These are phyloP conservation scores for Cordyceps sp. DNA, from an alignment of 2,329 filamentous ascomycete species.

Conservation along the genomic window DNA sequence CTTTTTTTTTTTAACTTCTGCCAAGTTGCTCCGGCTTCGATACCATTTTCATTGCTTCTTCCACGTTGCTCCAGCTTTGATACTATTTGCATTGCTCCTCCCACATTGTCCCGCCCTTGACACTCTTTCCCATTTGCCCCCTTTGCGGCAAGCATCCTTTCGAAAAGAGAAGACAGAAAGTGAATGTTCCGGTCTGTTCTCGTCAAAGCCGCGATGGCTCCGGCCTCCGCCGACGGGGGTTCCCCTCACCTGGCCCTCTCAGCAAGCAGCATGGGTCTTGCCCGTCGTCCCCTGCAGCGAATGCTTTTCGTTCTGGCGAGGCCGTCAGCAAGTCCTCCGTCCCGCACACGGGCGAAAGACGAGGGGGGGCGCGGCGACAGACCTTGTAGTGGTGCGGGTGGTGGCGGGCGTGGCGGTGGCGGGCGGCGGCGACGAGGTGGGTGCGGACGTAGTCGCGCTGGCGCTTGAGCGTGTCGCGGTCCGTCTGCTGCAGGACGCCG, in stretches of 20 bases:
- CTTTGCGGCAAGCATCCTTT: background rate
- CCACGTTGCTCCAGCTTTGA: too few relatives aligned
- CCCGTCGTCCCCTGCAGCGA: slow-evolving; percentile 78
- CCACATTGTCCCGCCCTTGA: background rate
- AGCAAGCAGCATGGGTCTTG: slow-evolving; percentile 82
- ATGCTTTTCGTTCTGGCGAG: slow-evolving; percentile 53
- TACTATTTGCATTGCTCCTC: too few relatives aligned
- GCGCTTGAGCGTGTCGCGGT: slow-evolving; percentile 51
- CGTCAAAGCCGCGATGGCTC: too few relatives aligned
- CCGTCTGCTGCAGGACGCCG: slow-evolving; percentile 55
- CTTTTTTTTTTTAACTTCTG: too few relatives aligned
- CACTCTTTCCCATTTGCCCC: background rate
- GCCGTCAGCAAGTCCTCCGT: too few relatives aligned
- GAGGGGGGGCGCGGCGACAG: too few relatives aligned
- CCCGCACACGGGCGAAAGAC: too few relatives aligned
- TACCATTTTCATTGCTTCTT: too few relatives aligned
- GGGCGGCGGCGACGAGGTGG: slow-evolving; percentile 34
- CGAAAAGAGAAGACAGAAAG: too few relatives aligned
- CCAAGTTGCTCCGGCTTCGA: too few relatives aligned
- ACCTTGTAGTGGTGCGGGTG: slow-evolving; percentile 34
- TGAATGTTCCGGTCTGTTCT: too few relatives aligned
- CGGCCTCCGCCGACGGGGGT: too few relatives aligned
- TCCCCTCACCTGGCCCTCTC: background rate
- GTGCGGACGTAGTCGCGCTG: slow-evolving; percentile 49
- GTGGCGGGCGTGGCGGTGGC: slow-evolving; percentile 33